A percentile compares a stretch with the other conserved stretches of the same genome.
Conservation (phyloP, 352 stramenopile species). For the Phytophthora quininea region DNA sequence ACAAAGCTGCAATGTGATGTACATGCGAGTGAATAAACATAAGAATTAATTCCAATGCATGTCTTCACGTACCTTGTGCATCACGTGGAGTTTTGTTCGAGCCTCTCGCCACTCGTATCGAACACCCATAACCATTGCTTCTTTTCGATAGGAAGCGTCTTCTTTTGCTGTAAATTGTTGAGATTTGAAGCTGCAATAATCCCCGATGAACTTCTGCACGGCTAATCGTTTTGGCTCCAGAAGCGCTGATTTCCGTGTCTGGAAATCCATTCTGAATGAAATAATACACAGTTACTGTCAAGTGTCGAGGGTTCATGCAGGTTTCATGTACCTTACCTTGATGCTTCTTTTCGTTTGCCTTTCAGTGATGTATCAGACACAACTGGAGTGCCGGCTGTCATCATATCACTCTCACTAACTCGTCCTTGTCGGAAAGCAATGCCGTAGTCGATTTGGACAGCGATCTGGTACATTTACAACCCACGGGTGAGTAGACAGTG, state of each 20-base stretch:
- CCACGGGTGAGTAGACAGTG: neutral
- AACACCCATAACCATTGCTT: constrained; percentile 55
- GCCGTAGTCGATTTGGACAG: constrained; percentile 66
- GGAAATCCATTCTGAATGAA: constrained; percentile 49
- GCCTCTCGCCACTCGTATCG: constrained; percentile 76
- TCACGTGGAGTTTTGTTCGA: constrained; percentile 61
- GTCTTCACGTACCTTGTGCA: constrained; percentile 65
- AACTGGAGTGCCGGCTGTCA: constrained; percentile 10
- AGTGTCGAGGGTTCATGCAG: neutral
- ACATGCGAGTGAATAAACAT: too few species aligned
- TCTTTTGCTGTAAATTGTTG: neutral
- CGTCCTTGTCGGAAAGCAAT: constrained; percentile 38
- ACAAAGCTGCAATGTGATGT: constrained; percentile 19
- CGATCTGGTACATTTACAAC: constrained; percentile 38
- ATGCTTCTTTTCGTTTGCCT: constrained; percentile 36
- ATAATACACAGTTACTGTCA: neutral
- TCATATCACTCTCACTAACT: constrained; percentile 26
- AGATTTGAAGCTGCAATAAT: constrained; percentile 75
- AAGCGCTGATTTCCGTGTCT: constrained; percentile 53
- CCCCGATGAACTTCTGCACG: constrained; percentile 44
- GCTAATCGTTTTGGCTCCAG: constrained; percentile 49
- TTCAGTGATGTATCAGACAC: constrained; percentile 5
- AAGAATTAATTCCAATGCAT: neutral
- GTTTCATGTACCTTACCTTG: constrained; percentile 28
- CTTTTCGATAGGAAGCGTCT: constrained; percentile 29